Base-by-base conservation (phyloP, 176 grass and related monocot genomes). In the Oryza longistaminata region DNA sequence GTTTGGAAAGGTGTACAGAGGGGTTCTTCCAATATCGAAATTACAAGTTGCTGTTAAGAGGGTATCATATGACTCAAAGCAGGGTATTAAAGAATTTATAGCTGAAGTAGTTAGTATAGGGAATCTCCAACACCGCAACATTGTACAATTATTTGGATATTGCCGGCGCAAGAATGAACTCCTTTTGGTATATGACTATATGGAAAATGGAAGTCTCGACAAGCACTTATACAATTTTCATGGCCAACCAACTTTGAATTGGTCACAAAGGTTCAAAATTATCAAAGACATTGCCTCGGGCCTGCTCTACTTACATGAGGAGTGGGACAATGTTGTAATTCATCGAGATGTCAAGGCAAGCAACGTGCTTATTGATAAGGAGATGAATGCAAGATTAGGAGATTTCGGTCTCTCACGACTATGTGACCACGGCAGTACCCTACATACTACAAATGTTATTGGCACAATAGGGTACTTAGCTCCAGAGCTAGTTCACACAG, bases 171-270 rank as follows among this genome's bases (percentile, higher is more conserved):
- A 86, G 70, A 52, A 25, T 35, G 75, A 86, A 3, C 55, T 86
- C 2, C 14, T 86, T 0, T 21, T 86, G 11, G 84, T 86, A 2
- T 86, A 86, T 33, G 84, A 86, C 8, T 86, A 70, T n/a, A 86
- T 86, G 84, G 25, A 6, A 24, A 86, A 86, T 25, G 84, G 76
- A 64, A 86, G 84, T 21, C 84, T 86, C 1, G 84, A 86, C 1
- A 79, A 27, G 52, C 60, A 86, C 21, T 8, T 87, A 16, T 44
- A 71, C 7, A 4, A 12, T 3, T 1, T 62, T 17, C 21, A 78
- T 4, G 37, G 19, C 6, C 70, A 11, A 11, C 33, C 66, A 2
- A 33, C 25, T 6, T 12, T 85, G 2, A 3, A 46, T 11, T 85
- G 83, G 83, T 4, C 4, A 2, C 74, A 70, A 1, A 78, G 85